Evolutionary conservation across 1,284 basidiomycete genomes (phyloP).

Genomic region (Earliella scabrosa): DNA sequence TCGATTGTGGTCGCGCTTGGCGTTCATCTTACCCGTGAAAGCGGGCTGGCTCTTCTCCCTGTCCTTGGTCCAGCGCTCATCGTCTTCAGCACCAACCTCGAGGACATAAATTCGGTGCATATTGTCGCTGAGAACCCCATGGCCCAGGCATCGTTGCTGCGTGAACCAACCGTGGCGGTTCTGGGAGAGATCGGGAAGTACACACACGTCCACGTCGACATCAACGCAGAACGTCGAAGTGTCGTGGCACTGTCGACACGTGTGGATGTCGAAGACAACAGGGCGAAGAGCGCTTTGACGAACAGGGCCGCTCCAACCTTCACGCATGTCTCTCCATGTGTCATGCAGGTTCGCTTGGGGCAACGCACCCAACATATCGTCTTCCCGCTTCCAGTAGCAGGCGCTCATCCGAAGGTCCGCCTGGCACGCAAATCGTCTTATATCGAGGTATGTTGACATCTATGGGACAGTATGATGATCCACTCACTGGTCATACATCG

Average conservation of each 20-base stretch:
- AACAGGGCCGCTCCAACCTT: conserved; percentile 19
- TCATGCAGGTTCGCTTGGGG: conserved; percentile 34
- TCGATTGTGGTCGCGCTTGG: background rate
- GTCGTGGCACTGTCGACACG: conserved; percentile 26
- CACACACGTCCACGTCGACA: conserved; percentile 30
- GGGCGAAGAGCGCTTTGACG: conserved; percentile 27
- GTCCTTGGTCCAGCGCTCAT: conserved; percentile 30
- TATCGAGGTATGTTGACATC: conserved; percentile 55
- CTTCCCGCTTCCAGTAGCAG: conserved; percentile 40
- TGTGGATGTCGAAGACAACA: conserved; percentile 30
- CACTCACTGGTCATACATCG: background rate
- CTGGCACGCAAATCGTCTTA: conserved; percentile 57
- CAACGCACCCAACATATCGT: conserved; percentile 28
- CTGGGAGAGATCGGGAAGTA: conserved; percentile 27
- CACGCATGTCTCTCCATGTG: conserved; percentile 38
- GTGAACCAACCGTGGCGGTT: too few species aligned
- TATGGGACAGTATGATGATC: too few species aligned
- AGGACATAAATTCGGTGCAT: background rate
- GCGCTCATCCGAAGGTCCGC: conserved; percentile 39
- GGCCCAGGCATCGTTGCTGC: too few species aligned
- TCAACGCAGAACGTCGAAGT: background rate
- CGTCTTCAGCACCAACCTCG: background rate
- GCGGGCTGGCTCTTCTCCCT: conserved; percentile 6
- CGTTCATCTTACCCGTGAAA: conserved; percentile 21
- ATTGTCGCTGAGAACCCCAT: background rate